Evolutionary conservation across 495 filamentous ascomycete genomes (phyloP), one percentile per base, ranked within the genome.

Genomic region (Aspergillus sparsus): DNA sequence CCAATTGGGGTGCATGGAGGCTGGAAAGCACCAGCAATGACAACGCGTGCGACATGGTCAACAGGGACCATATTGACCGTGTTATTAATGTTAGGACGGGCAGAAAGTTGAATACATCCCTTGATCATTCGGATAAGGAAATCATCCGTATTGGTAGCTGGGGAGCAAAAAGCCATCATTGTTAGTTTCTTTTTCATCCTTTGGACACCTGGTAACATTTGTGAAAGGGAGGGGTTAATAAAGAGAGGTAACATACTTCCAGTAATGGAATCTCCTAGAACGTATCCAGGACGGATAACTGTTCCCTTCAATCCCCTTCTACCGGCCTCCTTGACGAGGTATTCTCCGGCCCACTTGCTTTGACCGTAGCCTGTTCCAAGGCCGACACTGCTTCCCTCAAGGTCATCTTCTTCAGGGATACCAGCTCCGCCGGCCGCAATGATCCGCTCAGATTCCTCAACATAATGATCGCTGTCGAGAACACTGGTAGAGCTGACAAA

Each of bases 61-160:
- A 97, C 92, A 0, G 94, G 94, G 4, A 96, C 91, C 69, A 86
- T 85, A 75, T 98, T 98, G 68, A 97, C 85, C 0, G 90, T 93
- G 74, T 97, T 98, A 73, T 78, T 68, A 62, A 98, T 92, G 58
- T 83, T 79, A 0, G 94, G 94, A 2, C 88, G 83, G 31, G 80
- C 75, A 0, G 72, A 74, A 0, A 97, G 77, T 70, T 98, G 94
- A 49, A 95, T 82, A 62, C 91, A 96, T 47, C 91, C 93, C 74
- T 97, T 97, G 37, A 89, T 69, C 82, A 97, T 83, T 49, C 94
- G 89, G 54, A 96, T 83, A 21, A 98, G 77, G 80, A 98, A 98
- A 74, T 98, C 93, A 68, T 98, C 93, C 8, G 89, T 91, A 72
- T 88, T 92, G 61, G 85, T 87, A 18, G 87, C 84, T 63, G 15